Evolutionary conservation across 2,329 filamentous ascomycete genomes (phyloP).

Genomic region (Lecanoromycetidae sp.): DNA sequence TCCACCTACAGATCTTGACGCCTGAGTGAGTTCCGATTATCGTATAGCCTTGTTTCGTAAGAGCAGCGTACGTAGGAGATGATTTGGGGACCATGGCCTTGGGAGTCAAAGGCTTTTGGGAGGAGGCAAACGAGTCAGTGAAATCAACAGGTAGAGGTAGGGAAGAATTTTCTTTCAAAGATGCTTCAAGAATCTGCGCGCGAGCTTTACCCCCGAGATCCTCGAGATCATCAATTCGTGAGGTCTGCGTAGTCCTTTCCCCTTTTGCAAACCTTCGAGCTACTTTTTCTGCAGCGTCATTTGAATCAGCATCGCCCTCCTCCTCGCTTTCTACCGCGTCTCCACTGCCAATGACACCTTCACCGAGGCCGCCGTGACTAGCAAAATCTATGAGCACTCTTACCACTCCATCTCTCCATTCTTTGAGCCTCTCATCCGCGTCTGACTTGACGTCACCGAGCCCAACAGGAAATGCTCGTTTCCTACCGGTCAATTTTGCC

Average conservation of each 20-base stretch:
- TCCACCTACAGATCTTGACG: constrained; percentile 97
- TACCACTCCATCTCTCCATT: constrained; percentile 66
- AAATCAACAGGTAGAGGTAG: constrained; percentile 71
- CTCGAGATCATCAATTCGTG: constrained; percentile 64
- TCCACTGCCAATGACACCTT: constrained; percentile 66
- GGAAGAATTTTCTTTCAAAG: constrained; percentile 20
- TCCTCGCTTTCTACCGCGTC: constrained; percentile 76
- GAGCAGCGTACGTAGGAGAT: constrained; percentile 74
- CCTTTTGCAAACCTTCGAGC: constrained; percentile 33
- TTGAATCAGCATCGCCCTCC: constrained; percentile 51
- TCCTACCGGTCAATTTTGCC: constrained; percentile 80
- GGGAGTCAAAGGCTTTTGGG: constrained; percentile 24
- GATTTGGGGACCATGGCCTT: constrained; percentile 93
- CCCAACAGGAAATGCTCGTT: constrained; percentile 77
- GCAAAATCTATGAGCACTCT: constrained; percentile 54
- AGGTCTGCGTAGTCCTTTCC: constrained; percentile 22
- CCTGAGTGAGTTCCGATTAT: constrained; percentile 93
- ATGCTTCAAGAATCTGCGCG: constrained; percentile 22
- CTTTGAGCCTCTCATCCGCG: constrained; percentile 50
- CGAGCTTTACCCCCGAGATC: constrained; percentile 56
- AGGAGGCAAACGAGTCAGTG: constrained; percentile 41
- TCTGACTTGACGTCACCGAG: constrained; percentile 78
- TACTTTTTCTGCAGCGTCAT: constrained; percentile 27
- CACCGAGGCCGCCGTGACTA: constrained; percentile 42
- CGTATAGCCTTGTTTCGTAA: constrained; percentile 93